Base-by-base conservation (phyloP, 2,329 filamentous ascomycete species). In the Clarireedia paspali region DNA sequence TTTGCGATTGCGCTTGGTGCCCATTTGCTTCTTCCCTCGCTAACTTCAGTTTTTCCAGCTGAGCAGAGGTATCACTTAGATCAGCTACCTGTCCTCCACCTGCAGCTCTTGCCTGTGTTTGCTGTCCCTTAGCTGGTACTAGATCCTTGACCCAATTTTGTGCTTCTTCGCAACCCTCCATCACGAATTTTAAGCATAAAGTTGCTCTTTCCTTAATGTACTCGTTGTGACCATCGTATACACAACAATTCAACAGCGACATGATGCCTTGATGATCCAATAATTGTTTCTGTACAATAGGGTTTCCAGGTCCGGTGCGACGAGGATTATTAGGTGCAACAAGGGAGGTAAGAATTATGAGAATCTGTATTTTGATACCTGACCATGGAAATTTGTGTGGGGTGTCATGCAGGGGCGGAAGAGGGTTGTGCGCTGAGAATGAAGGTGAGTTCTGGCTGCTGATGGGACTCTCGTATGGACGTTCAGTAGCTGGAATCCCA, bases 171-270 rank as follows among this genome's bases (percentile, higher is more conserved):
- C 85, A 89, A 12, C 86, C 87, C 63, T 89, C 86, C 72, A 89
- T 81, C 5, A 88, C 76, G 80, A 84, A 95, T 68, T 92, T 91
- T n/a, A 95, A 78, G 62, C 88, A 91, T 68, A 95, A 85, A 50
- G 91, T 89, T 2, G 90, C 89, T 61, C 91, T 88, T 70, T 97
- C 92, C 66, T 92, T 89, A 60, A 95, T 91, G 68, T 92, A 96
- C 0, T 91, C 90, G 67, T 96, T 96, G 72, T 95, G 84, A 63
- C 92, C 90, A 68, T 97, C 92, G 68, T 94, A 94, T 34, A 85
- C 82, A 65, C 91, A 96, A 71, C 91, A 96, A 66, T 91, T 91
- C 15, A 96, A 80, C 20, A 97, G 79, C 0, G 89, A 85, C 63
- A 95, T 88, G 45, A 97, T 88, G 44, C 92, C 92, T 61, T 90